These are phyloP conservation scores for Eutrema salsugineum DNA, from an alignment of 441 rosid genomes.

Conservation along the genomic window DNA sequence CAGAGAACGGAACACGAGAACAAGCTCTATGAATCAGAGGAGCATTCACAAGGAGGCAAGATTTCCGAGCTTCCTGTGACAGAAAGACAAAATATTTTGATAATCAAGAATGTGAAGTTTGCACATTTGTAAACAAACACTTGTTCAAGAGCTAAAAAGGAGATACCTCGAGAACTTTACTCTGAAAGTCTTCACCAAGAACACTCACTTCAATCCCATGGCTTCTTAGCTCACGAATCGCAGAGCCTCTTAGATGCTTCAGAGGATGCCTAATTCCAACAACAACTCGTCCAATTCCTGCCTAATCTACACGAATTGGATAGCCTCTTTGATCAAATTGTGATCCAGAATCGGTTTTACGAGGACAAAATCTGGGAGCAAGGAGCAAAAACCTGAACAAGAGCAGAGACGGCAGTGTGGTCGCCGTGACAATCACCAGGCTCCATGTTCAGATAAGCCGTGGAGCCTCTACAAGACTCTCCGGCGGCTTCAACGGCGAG, in stretches of 20 bases:
- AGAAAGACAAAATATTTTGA: neutral
- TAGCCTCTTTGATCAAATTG: neutral
- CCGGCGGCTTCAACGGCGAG: slow-evolving; percentile 73
- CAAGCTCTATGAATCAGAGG: slow-evolving; percentile 83
- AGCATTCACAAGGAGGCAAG: slow-evolving; percentile 80
- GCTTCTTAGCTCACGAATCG: slow-evolving; percentile 63
- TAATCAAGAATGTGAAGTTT: neutral
- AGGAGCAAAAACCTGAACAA: slow-evolving; percentile 60
- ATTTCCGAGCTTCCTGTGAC: slow-evolving; percentile 71
- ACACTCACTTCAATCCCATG: slow-evolving; percentile 82
- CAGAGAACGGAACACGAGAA: slow-evolving; percentile 79
- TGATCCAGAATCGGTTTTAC: neutral
- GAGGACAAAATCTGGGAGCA: neutral
- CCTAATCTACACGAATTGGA: slow-evolving; percentile 50
- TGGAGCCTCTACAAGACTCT: slow-evolving; percentile 49
- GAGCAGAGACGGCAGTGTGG: slow-evolving; percentile 72
- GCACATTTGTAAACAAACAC: neutral
- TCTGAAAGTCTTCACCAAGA: slow-evolving; percentile 78
- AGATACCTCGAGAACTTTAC: slow-evolving; percentile 72
- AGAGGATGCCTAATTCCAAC: slow-evolving; percentile 87
- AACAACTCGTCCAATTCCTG: slow-evolving; percentile 75
- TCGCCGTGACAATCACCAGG: slow-evolving; percentile 97
- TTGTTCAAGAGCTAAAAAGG: neutral
- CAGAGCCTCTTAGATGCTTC: slow-evolving; percentile 81
- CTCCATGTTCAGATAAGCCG: slow-evolving; percentile 84